Percentiles rank a stretch among this genome's conserved stretches.
These are phyloP conservation scores for Lycium barbarum DNA, from an alignment of 257 asterid genomes.

Conservation along the genomic window DNA sequence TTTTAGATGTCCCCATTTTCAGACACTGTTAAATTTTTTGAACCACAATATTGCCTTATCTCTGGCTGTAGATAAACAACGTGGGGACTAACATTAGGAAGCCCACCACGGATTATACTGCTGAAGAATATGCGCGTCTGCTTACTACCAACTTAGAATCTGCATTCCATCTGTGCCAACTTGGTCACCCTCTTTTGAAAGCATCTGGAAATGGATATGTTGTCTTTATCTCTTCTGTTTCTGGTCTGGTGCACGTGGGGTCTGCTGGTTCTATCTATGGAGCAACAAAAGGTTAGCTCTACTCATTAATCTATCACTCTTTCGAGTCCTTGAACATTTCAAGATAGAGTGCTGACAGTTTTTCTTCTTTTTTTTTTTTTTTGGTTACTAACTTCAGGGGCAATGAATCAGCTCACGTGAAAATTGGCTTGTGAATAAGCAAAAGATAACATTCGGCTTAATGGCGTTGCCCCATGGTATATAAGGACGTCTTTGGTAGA, in stretches of 20 bases:
- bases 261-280: constrained; percentile 88
- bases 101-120: constrained; percentile 75
- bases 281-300: constrained; percentile 75
- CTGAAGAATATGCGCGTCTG: constrained; percentile 73
- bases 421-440: constrained; percentile 99
- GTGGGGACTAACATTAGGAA: constrained; percentile 93
- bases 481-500: constrained; percentile 83
- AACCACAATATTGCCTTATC: not conserved
- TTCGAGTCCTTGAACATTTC: not conserved
- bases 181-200: constrained; percentile 82
- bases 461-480: constrained; percentile 93
- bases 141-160: constrained; percentile 88
- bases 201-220: constrained; percentile 77
- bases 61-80: constrained; percentile 68
- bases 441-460: constrained; percentile 86
- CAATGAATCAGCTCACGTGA: constrained; percentile 87
- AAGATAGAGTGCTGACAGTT: constrained; percentile 16
- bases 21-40: not conserved
- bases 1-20: constrained; percentile 13
- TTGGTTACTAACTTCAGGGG: constrained; percentile 58
- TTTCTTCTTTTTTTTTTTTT: not conserved
- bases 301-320: not conserved
- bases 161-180: constrained; percentile 84
- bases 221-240: constrained; percentile 89
- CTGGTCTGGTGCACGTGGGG: constrained; percentile 63